These are phyloP conservation scores for Basidioascus undulatus DNA, from an alignment of 768 basidiomycete species.

Conservation along the genomic window DNA sequence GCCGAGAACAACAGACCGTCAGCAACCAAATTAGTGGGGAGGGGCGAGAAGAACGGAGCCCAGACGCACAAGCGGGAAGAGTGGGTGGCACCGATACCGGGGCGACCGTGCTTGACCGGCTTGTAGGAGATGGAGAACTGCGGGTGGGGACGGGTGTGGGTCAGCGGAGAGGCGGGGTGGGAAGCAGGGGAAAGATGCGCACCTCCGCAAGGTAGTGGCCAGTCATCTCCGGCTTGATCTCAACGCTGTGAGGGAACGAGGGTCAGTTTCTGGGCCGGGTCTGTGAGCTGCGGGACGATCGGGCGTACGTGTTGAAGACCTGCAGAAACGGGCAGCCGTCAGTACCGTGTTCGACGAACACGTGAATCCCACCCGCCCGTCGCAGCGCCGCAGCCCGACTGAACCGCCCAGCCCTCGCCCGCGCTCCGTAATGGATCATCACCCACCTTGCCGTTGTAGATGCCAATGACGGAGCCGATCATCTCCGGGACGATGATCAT, in stretches of 20 bases:
- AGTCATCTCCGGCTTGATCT: slow-evolving; percentile 99
- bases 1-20: slow-evolving; percentile 8
- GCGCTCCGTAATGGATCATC: too few species aligned
- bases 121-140: slow-evolving; percentile 50
- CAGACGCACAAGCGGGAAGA: slow-evolving; percentile 49
- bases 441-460: slow-evolving; percentile 96
- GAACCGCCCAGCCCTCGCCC: too few species aligned
- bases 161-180: slow-evolving; percentile 29
- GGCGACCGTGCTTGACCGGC: slow-evolving; percentile 98
- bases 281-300: too few species aligned
- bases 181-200: slow-evolving; percentile 11
- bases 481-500: slow-evolving; percentile 93
- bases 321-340: too few species aligned
- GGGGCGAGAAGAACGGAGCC: slow-evolving; percentile 19
- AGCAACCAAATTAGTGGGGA: slow-evolving; percentile 6
- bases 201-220: slow-evolving; percentile 94
- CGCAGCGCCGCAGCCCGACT: too few species aligned
- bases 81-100: slow-evolving; percentile 86
- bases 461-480: slow-evolving; percentile 94
- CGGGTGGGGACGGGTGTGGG: not conserved
- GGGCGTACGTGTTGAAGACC: slow-evolving; percentile 87
- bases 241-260: slow-evolving; percentile 45
- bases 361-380: too few species aligned
- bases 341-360: too few species aligned
- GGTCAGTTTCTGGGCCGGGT: too few species aligned